A percentile compares a stretch with the other conserved stretches of the same genome.
phyloP scores from a whole-genome alignment of 2,329 filamentous ascomycete species.

The Pseudogymnoascus sp. region DNA sequence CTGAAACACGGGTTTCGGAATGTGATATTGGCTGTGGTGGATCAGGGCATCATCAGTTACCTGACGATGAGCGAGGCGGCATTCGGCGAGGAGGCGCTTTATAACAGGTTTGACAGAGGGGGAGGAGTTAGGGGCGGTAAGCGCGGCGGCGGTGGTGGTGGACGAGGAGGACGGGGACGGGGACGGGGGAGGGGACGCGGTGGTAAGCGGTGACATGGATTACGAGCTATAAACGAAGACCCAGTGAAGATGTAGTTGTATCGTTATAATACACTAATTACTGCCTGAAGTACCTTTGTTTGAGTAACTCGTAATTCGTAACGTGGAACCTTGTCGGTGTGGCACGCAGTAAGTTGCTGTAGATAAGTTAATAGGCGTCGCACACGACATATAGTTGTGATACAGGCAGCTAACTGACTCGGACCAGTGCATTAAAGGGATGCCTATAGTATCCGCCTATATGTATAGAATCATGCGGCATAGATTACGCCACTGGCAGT shows the following conservation, averaged over 20 bases:
- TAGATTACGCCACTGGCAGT: neutral
- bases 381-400: neutral
- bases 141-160: constrained; percentile 23
- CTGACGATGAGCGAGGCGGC: constrained; percentile 70
- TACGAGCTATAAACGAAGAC: neutral
- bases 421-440: neutral
- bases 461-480: neutral
- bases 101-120: constrained; percentile 45
- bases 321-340: neutral
- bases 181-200: constrained; percentile 32
- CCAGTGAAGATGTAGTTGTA: neutral
- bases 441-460: neutral
- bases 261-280: neutral
- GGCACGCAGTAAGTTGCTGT: neutral
- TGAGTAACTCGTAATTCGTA: neutral
- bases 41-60: constrained; percentile 84
- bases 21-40: constrained; percentile 79
- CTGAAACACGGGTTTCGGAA: constrained; percentile 79
- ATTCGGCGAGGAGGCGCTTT: constrained; percentile 69
- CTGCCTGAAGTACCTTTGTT: neutral
- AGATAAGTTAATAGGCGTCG: neutral
- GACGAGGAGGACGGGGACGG: neutral
- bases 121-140: constrained; percentile 32
- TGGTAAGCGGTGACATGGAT: constrained; percentile 28
- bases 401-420: neutral